Evolutionary conservation across 768 basidiomycete genomes (phyloP).

Genomic region (Boletus rufocinnamomeus): DNA sequence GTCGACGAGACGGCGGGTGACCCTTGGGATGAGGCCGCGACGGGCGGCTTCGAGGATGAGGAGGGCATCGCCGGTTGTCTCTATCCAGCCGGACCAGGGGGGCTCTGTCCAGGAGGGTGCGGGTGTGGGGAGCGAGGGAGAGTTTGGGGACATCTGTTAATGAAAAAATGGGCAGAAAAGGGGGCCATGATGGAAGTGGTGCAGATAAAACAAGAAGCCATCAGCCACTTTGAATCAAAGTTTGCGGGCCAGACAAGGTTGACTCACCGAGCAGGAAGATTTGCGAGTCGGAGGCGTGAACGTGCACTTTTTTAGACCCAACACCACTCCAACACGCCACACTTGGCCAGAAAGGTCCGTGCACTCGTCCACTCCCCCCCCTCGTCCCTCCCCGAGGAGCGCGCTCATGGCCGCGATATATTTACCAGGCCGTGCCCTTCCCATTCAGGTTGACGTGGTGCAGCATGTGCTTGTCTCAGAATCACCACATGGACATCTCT

Average conservation of each 20-base stretch:
- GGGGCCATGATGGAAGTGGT: constrained; percentile 17
- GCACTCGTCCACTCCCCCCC: background rate
- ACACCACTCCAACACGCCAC: constrained; percentile 34
- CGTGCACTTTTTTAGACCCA: constrained; percentile 38
- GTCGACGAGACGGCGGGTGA: constrained; percentile 90
- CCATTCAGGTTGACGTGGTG: too few relatives aligned
- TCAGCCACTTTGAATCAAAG: constrained; percentile 41
- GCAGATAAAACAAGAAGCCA: constrained; percentile 12
- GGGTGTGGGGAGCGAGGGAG: constrained; percentile 16
- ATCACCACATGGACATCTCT: too few relatives aligned
- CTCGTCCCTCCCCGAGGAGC: too few relatives aligned
- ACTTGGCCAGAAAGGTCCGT: constrained; percentile 35
- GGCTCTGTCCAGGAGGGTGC: constrained; percentile 72
- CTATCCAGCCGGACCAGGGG: constrained; percentile 93
- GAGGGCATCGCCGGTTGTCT: constrained; percentile 93
- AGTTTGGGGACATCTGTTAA: constrained; percentile 32
- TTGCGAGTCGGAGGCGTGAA: constrained; percentile 57
- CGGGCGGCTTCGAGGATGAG: constrained; percentile 94
- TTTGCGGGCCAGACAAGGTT: constrained; percentile 58
- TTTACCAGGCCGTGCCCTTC: too few relatives aligned
- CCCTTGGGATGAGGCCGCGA: constrained; percentile 85
- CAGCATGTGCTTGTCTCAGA: too few relatives aligned
- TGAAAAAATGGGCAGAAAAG: background rate
- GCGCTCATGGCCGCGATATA: too few relatives aligned
- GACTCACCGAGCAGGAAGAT: constrained; percentile 67